These are phyloP conservation scores for Russula dissimulans DNA, from an alignment of 768 basidiomycete species.

Conservation along the genomic window DNA sequence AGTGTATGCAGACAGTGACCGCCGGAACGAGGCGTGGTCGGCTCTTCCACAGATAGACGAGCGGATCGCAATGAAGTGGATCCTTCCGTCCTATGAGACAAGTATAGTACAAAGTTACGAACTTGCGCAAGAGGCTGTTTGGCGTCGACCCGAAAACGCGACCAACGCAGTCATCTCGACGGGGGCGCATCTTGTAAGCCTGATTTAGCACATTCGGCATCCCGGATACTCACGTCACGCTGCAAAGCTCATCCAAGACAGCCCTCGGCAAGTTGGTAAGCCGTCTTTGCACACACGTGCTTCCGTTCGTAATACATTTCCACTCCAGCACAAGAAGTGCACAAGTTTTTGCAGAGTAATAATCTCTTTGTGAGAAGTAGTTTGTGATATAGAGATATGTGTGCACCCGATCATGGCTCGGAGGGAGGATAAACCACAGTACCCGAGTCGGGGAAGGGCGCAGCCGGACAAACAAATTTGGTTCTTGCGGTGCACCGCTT, in stretches of 20 bases:
- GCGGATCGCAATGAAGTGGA: conserved; percentile 43
- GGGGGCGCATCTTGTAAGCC: conserved; percentile 27
- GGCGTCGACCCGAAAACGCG: conserved; percentile 29
- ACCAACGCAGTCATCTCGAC: conserved; percentile 26
- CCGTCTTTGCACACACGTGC: neutral
- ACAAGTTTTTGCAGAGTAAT: conserved; percentile 8
- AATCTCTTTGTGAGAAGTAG: neutral
- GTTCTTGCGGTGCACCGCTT: too few species aligned
- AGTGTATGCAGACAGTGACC: conserved; percentile 41
- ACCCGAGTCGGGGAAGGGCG: too few species aligned
- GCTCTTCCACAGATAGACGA: conserved; percentile 34
- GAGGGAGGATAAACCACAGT: too few species aligned
- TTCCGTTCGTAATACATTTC: too few species aligned
- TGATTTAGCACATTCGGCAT: neutral
- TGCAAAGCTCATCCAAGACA: conserved; percentile 14
- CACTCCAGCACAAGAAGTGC: conserved; percentile 12
- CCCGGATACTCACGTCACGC: neutral
- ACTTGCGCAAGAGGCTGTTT: conserved; percentile 21
- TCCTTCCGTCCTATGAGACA: conserved; percentile 39
- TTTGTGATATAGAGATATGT: too few species aligned
- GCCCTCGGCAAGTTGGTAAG: conserved; percentile 18
- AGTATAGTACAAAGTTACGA: conserved; percentile 12
- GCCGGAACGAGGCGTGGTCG: conserved; percentile 32
- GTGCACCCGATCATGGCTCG: too few species aligned
- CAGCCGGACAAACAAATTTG: too few species aligned